A percentile compares a stretch with the other conserved stretches of the same genome.
Evolutionary conservation across 1,284 basidiomycete species (phyloP).

Genomic region (Polyporus tsugae): DNA sequence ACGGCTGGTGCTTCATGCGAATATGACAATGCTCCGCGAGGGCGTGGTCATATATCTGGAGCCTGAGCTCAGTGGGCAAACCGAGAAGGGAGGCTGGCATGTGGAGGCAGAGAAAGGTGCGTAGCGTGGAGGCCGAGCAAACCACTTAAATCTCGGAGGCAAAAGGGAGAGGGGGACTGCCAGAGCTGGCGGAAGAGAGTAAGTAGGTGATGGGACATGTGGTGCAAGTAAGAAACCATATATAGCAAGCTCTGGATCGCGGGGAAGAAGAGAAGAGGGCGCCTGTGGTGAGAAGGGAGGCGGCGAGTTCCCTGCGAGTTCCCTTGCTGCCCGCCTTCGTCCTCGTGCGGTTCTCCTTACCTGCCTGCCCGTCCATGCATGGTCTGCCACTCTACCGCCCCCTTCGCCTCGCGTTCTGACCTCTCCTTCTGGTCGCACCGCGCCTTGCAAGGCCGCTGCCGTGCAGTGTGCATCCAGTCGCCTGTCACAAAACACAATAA

Average conservation of each 20-base stretch:
- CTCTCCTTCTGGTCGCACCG: conserved; percentile 14
- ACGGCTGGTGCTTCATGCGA: conserved; percentile 42
- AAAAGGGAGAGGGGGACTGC: conserved; percentile 1
- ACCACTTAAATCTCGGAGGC: conserved; percentile 12
- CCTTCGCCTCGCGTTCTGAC: conserved; percentile 20
- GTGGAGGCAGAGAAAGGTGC: background rate
- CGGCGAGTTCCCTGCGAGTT: conserved; percentile 5
- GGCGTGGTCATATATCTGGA: conserved; percentile 45
- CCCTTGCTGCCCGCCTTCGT: background rate
- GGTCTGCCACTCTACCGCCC: conserved; percentile 26
- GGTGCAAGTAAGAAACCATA: conserved; percentile 38
- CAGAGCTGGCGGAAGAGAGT: background rate
- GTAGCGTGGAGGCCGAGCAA: conserved; percentile 8
- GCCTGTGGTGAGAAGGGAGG: conserved; percentile 17
- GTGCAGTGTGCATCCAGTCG: conserved; percentile 21
- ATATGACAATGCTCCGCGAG: conserved; percentile 41
- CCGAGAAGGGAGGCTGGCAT: conserved; percentile 38
- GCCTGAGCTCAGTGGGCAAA: conserved; percentile 48
- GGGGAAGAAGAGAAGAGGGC: conserved; percentile 11
- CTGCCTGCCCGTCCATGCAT: conserved; percentile 42
- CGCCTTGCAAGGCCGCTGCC: conserved; percentile 12
- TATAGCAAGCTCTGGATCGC: conserved; percentile 23
- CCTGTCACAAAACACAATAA: conserved; percentile 36
- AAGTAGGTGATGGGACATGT: conserved; percentile 28
- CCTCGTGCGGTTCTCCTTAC: conserved; percentile 12